These are phyloP conservation scores for Arachnomyces sp. DNA, from an alignment of 2,329 filamentous ascomycete genomes.

Conservation along the genomic window DNA sequence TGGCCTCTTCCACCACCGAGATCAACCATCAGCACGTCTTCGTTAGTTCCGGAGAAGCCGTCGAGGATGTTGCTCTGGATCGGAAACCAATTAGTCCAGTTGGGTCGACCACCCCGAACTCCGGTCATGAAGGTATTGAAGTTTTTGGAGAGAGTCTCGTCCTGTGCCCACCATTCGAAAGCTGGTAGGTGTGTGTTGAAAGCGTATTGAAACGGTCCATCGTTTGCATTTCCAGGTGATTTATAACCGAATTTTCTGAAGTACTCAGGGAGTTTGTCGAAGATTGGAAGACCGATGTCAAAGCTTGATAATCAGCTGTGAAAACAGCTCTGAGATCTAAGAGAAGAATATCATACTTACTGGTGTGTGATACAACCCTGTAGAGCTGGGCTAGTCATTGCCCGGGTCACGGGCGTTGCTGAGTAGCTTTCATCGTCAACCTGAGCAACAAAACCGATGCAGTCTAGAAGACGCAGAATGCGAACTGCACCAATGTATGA, in stretches of 20 bases:
- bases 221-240: constrained; percentile 19
- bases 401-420: too few species aligned
- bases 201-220: constrained; percentile 21
- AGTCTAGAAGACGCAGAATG: too few species aligned
- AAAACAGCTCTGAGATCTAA: too few species aligned
- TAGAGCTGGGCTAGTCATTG: too few species aligned
- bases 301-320: too few species aligned
- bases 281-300: too few species aligned
- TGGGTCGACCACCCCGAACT: constrained; percentile 5
- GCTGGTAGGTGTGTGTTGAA: constrained; percentile 20
- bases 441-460: too few species aligned
- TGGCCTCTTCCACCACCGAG: constrained; percentile 38
- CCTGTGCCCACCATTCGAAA: constrained; percentile 20
- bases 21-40: constrained; percentile 32
- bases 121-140: constrained; percentile 18
- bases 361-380: too few species aligned
- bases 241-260: constrained; percentile 20
- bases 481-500: too few species aligned
- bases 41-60: background rate
- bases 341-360: too few species aligned
- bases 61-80: constrained; percentile 1
- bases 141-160: constrained; percentile 14
- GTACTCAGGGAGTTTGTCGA: constrained; percentile 19
- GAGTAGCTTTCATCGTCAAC: too few species aligned
- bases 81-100: constrained; percentile 5